Conservation (phyloP, 495 filamentous ascomycete species). For the Hyaloscypha finlandica region DNA sequence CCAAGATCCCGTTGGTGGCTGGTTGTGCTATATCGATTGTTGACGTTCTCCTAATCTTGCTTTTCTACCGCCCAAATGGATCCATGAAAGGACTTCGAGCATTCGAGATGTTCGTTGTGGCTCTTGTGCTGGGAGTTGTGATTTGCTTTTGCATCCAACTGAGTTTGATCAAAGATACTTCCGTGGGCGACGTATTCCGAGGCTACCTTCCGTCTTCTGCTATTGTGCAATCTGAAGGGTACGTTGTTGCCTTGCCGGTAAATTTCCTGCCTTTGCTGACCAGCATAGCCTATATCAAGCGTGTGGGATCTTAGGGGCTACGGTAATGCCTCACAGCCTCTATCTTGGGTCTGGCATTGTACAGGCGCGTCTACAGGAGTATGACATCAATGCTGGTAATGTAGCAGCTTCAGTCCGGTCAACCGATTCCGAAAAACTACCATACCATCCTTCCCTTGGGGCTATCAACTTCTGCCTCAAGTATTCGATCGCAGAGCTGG, state of each 20-base stretch:
- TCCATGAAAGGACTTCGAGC: slow-evolving; percentile 70
- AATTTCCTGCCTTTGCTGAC: slow-evolving; percentile 20
- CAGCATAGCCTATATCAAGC: slow-evolving; percentile 74
- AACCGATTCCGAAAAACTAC: slow-evolving; percentile 44
- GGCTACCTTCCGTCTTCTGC: slow-evolving; percentile 82
- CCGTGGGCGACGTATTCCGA: slow-evolving; percentile 73
- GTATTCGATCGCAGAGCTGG: slow-evolving; percentile 76
- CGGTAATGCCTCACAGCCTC: slow-evolving; percentile 91
- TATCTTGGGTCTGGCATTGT: slow-evolving; percentile 90
- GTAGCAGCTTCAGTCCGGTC: slow-evolving; percentile 37
- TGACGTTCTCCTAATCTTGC: slow-evolving; percentile 80
- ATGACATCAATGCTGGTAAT: slow-evolving; percentile 64
- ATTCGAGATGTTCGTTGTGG: slow-evolving; percentile 82
- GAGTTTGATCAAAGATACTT: slow-evolving; percentile 69
- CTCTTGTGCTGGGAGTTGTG: slow-evolving; percentile 79
- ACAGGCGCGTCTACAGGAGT: slow-evolving; percentile 78
- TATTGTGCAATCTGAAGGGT: slow-evolving; percentile 70
- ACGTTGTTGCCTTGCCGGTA: slow-evolving; percentile 18
- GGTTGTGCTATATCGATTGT: slow-evolving; percentile 84
- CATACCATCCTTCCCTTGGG: slow-evolving; percentile 74
- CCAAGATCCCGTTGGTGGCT: slow-evolving; percentile 77
- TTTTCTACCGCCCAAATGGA: slow-evolving; percentile 81
- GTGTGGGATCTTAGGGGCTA: slow-evolving; percentile 90
- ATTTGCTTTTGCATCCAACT: slow-evolving; percentile 92
- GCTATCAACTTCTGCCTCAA: slow-evolving; percentile 79